A percentile compares a stretch with the other conserved stretches of the same genome.
phyloP scores from a whole-genome alignment of 441 rosid species.

The Euphorbia corollata region DNA sequence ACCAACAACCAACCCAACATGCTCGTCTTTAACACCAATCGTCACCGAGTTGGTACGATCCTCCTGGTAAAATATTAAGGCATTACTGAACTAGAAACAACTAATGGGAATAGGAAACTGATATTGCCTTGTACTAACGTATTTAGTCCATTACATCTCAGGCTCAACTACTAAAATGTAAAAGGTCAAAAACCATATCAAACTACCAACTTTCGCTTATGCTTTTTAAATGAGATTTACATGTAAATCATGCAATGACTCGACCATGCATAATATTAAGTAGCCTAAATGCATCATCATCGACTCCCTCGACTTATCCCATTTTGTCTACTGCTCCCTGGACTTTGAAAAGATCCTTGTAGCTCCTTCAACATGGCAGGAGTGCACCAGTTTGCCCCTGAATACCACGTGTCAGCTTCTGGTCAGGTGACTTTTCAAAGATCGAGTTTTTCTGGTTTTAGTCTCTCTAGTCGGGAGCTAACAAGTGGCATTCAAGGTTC shows the following conservation, averaged over 20 bases:
- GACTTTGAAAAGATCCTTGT: no score
- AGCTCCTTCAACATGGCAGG: no score
- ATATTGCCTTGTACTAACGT: neutral
- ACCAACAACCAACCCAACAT: constrained; percentile 86
- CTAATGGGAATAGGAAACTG: neutral
- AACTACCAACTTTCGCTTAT: neutral
- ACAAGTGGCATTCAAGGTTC: no score
- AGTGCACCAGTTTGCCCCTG: no score
- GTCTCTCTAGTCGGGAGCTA: no score
- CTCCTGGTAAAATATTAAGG: constrained; percentile 39
- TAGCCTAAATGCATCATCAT: no score
- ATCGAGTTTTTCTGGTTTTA: no score
- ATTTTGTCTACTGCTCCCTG: no score
- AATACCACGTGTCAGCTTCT: no score
- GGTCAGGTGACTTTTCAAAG: no score
- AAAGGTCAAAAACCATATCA: neutral
- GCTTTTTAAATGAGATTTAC: neutral
- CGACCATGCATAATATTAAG: no score
- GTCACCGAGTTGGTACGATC: constrained; percentile 64
- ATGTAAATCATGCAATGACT: neutral
- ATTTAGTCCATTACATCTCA: neutral
- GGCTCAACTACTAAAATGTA: neutral
- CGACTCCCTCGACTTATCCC: no score
- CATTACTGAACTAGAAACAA: neutral
- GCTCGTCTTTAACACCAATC: constrained; percentile 85